Evolutionary conservation across 345 rosid species (phyloP).

Genomic region (Aquilaria yunnanensis): DNA sequence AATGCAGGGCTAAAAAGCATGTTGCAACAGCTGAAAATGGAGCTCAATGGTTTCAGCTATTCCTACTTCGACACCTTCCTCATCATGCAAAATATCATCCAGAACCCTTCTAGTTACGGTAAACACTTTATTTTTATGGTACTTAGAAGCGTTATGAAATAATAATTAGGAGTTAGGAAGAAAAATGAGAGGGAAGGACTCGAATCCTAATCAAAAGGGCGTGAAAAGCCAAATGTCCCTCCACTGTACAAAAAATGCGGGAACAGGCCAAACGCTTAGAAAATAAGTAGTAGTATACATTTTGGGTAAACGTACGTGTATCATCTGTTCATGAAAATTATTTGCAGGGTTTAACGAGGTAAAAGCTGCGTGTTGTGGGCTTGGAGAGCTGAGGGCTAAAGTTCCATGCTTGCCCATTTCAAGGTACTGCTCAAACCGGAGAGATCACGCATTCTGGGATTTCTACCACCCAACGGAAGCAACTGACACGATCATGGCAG

Average conservation of each 20-base stretch:
- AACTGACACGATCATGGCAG: slow-evolving; percentile 28
- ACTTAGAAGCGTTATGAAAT: neutral
- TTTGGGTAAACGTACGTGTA: neutral
- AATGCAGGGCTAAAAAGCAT: slow-evolving; percentile 32
- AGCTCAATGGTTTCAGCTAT: slow-evolving; percentile 35
- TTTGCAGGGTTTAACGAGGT: slow-evolving; percentile 45
- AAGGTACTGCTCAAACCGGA: slow-evolving; percentile 45
- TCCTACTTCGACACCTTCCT: slow-evolving; percentile 49
- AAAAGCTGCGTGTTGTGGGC: slow-evolving; percentile 69
- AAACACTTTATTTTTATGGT: neutral
- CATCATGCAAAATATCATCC: slow-evolving; percentile 29
- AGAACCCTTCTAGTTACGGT: slow-evolving; percentile 49
- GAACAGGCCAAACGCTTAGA: too few relatives aligned
- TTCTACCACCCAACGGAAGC: slow-evolving; percentile 59
- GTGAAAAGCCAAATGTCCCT: too few relatives aligned
- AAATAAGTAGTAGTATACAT: neutral
- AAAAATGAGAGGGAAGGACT: too few relatives aligned
- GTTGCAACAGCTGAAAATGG: slow-evolving; percentile 33
- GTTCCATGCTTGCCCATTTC: slow-evolving; percentile 46
- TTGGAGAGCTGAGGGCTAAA: slow-evolving; percentile 41
- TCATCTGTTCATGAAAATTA: neutral
- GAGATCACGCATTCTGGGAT: slow-evolving; percentile 69
- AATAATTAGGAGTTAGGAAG: neutral
- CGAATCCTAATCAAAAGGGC: too few relatives aligned
- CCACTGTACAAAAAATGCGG: too few relatives aligned